Conservation (phyloP, 257 asterid genomes). For the Plantago elongata region DNA sequence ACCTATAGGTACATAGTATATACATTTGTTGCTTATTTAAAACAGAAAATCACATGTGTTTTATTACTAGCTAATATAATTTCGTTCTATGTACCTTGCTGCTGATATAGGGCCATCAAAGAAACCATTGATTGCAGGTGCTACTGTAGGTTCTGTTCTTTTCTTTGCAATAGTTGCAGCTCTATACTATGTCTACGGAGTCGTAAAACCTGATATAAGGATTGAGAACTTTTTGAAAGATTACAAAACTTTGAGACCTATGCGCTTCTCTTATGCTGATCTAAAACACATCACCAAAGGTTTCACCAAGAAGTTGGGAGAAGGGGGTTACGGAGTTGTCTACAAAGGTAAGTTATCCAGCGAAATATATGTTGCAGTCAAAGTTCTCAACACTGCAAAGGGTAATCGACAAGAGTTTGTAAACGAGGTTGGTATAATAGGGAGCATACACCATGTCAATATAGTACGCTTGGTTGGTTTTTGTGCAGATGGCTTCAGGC, state of each 20-base stretch:
- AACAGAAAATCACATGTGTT: not conserved
- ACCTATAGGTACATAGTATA: not conserved
- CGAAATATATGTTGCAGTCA: conserved; percentile 24
- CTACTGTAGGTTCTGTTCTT: conserved; percentile 18
- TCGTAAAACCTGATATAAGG: conserved; percentile 11
- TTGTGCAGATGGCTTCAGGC: conserved; percentile 32
- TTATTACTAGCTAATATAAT: not conserved
- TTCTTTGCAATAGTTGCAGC: conserved; percentile 4
- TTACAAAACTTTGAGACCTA: conserved; percentile 33
- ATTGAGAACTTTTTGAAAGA: conserved; percentile 34
- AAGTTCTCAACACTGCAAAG: conserved; percentile 14
- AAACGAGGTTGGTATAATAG: conserved; percentile 25
- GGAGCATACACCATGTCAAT: conserved; percentile 29
- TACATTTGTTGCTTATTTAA: too few species aligned
- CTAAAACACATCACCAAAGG: conserved; percentile 34
- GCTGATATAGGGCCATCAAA: not conserved
- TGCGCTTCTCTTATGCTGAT: conserved; percentile 37
- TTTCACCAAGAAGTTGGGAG: conserved; percentile 23
- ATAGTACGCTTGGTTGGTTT: conserved; percentile 28
- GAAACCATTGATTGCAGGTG: conserved; percentile 5
- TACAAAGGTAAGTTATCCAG: conserved; percentile 24
- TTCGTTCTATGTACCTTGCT: not conserved
- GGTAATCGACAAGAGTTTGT: conserved; percentile 26
- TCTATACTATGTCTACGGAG: conserved; percentile 5
- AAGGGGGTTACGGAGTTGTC: conserved; percentile 31